Conservation (phyloP, 371 early-diverging fungal species). For the Syncephalis plumigaleata region DNA sequence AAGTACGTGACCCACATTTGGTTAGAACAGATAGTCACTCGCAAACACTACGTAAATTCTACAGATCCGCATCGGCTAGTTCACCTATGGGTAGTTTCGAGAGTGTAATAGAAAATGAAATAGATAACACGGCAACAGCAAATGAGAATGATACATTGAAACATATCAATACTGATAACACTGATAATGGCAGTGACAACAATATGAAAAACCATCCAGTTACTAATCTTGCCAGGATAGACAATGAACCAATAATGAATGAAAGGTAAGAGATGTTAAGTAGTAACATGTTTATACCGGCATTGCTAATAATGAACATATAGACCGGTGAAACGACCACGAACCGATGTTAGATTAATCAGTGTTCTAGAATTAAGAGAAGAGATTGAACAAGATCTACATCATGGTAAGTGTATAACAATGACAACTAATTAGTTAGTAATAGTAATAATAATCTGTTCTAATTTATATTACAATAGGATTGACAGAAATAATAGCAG, state of each 20-base stretch:
- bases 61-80: not conserved
- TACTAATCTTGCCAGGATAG: too few species aligned
- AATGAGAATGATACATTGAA: too few species aligned
- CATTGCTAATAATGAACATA: too few species aligned
- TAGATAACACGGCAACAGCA: too few species aligned
- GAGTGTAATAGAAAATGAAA: not conserved
- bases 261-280: not conserved
- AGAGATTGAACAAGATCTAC: slow-evolving; percentile 38
- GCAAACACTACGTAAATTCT: slow-evolving; percentile 48
- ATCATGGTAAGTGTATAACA: slow-evolving; percentile 23
- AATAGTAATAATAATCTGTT: slow-evolving; percentile 1
- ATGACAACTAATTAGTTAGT: too few species aligned
- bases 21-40: slow-evolving; percentile 64
- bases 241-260: too few species aligned
- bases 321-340: slow-evolving; percentile 6
- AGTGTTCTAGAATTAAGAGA: slow-evolving; percentile 59
- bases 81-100: slow-evolving; percentile 1
- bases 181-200: too few species aligned
- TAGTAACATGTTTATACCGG: slow-evolving; percentile 1
- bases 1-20: slow-evolving; percentile 28
- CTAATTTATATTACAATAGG: too few species aligned
- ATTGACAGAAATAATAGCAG: slow-evolving; percentile 45
- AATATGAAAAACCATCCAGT: too few species aligned
- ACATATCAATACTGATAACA: too few species aligned
- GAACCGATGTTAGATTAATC: slow-evolving; percentile 50